Base-by-base conservation (phyloP, 2,329 filamentous ascomycete species). In the Diaporthe capsici region DNA sequence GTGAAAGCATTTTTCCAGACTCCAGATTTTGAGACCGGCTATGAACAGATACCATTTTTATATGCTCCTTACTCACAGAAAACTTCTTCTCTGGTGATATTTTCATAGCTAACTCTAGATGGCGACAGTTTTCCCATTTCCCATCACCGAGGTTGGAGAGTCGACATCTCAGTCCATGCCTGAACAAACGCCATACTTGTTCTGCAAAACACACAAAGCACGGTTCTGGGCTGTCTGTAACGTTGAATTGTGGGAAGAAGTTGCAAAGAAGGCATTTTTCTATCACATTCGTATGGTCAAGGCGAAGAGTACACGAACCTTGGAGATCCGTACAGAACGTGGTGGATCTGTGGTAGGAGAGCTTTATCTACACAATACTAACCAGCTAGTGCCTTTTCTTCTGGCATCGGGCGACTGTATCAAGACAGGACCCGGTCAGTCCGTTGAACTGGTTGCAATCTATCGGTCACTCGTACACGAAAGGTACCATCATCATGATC, bases 161-260 rank as follows among this genome's bases (percentile, higher is more conserved):
- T 37, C 51, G 3, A 70, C 67, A 1, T 20, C 44, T 22, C 73
- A 58, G 1, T 28, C 17, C 1, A 72, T 47, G 58, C 55, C 73
- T 1, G 67, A 75, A 28, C 73, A 75, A 28, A 75, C 67, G 25
- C 57, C 73, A 15, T 75, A 63, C 20, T 31, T 75, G 34, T 75
- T 75, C n/a, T 75, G 73, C 25, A 72, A 55, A 31, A 75, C 67
- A 20, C 39, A 31, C 44, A 72, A 31, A 22, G 73, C 65, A 13
- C 44, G 17, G 28, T 57, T 71, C n/a, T 72, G 73, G 73, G 65
- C 42, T 2, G 10, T 9, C 15, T 65, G 61, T 9, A 65, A 17
- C 34, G 15, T 49, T 1, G 28, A 49, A 0, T 9, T 65, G 17
- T 65, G 61, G 61, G 42, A 65, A 49, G 3, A 12, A 1, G 20